Conservation (phyloP, 1,284 basidiomycete species). For the Boletus smithii region DNA sequence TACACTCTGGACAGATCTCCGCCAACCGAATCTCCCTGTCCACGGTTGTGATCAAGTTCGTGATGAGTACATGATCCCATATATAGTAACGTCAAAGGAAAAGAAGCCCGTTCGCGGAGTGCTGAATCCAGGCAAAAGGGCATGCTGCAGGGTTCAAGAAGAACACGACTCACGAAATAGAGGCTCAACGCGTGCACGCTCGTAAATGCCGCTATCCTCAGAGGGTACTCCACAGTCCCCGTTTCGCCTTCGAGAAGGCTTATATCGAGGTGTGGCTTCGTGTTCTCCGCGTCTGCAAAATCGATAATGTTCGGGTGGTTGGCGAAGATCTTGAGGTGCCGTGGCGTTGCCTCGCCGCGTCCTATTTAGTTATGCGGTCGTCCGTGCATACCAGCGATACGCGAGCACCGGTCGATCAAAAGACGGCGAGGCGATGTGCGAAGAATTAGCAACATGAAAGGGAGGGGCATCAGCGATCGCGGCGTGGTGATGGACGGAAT, state of each 20-base stretch:
- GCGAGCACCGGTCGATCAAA: constrained; percentile 1
- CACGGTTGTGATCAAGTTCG: constrained; percentile 6
- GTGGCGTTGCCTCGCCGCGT: constrained; percentile 66
- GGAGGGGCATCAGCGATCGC: constrained; percentile 9
- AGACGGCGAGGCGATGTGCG: constrained; percentile 6
- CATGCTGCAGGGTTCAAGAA: constrained; percentile 5
- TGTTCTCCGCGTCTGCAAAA: constrained; percentile 66
- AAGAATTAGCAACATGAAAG: constrained; percentile 8
- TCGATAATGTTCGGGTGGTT: constrained; percentile 73
- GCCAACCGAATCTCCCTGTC: constrained; percentile 62
- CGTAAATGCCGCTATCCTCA: constrained; percentile 70
- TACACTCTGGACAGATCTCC: constrained; percentile 64
- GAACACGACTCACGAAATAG: constrained; percentile 61
- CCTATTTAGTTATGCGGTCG: constrained; percentile 39
- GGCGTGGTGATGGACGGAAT: constrained; percentile 6
- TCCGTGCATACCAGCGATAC: constrained; percentile 8
- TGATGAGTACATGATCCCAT: constrained; percentile 18
- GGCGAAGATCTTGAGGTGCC: constrained; percentile 64
- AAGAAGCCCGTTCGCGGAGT: constrained; percentile 3
- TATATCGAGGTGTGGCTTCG: constrained; percentile 67
- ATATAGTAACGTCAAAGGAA: constrained; percentile 26
- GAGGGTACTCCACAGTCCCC: constrained; percentile 69
- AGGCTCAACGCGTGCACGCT: constrained; percentile 70
- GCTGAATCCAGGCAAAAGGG: constrained; percentile 16
- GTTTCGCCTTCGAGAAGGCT: constrained; percentile 66